phyloP scores from a whole-genome alignment of 2,329 filamentous ascomycete genomes.

The Calonectria henricotiae region DNA sequence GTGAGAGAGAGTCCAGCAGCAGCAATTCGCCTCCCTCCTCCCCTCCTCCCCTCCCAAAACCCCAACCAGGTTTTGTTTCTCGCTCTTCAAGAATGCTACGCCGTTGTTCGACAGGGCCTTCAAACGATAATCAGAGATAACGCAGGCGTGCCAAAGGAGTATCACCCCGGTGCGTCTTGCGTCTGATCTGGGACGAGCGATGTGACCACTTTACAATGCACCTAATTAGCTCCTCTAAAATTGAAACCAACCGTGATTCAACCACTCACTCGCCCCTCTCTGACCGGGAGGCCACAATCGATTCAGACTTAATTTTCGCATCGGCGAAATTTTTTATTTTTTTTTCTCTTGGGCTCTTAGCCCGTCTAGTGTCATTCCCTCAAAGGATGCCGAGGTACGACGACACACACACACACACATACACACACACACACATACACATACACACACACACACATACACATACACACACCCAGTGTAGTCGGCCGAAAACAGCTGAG shows the following conservation, averaged over 20 bases:
- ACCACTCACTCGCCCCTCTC: neutral
- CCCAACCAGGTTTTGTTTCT: neutral
- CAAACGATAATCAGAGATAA: neutral
- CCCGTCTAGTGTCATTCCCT: neutral
- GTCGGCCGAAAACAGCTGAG: slow-evolving; percentile 4
- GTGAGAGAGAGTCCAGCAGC: neutral
- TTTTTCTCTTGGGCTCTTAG: neutral
- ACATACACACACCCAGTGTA: neutral
- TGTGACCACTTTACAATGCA: slow-evolving; percentile 22
- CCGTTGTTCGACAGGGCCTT: neutral
- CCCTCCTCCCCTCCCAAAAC: too few relatives aligned
- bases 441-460: neutral
- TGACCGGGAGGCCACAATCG: neutral
- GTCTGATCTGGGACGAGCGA: slow-evolving; percentile 20
- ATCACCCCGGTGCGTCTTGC: slow-evolving; percentile 2
- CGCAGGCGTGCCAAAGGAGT: neutral
- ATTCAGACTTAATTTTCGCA: neutral
- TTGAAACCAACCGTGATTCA: neutral
- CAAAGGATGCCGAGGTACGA: slow-evolving; percentile 9
- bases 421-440: neutral
- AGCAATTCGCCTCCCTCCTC: neutral
- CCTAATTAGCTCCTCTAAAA: slow-evolving; percentile 11
- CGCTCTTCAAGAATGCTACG: neutral
- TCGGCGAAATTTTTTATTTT: neutral
- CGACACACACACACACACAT: neutral